Percentiles rank a stretch among this genome's conserved stretches.
These are phyloP conservation scores for Hexamita inflata DNA, from an alignment of 208 protist genomes.

Conservation along the genomic window DNA sequence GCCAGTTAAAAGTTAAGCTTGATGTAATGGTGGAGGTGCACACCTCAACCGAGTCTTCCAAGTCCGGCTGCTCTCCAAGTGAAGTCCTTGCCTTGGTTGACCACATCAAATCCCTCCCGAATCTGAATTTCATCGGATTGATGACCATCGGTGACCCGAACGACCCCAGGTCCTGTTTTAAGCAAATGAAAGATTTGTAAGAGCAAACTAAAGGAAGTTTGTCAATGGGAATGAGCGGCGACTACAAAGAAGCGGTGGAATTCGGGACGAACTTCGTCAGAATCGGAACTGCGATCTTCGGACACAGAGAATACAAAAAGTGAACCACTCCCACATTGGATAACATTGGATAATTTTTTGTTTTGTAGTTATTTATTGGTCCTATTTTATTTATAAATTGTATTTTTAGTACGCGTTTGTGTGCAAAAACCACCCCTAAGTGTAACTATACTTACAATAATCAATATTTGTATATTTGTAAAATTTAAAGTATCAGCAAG, in stretches of 20 bases:
- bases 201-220: slow-evolving; percentile 56
- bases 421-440: too few species aligned
- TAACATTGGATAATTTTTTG: too few species aligned
- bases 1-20: slow-evolving; percentile 44
- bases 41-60: slow-evolving; percentile 67
- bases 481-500: too few species aligned
- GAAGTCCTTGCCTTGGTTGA: background rate
- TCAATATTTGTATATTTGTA: too few species aligned
- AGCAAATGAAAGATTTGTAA: slow-evolving; percentile 25
- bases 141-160: slow-evolving; percentile 81
- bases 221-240: slow-evolving; percentile 84
- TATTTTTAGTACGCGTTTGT: too few species aligned
- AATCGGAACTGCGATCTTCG: slow-evolving; percentile 78
- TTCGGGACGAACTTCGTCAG: slow-evolving; percentile 74
- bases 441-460: too few species aligned
- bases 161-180: slow-evolving; percentile 37
- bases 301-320: too few species aligned
- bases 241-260: slow-evolving; percentile 73
- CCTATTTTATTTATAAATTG: too few species aligned
- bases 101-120: slow-evolving; percentile 5
- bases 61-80: background rate
- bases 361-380: too few species aligned
- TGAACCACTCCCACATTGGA: too few species aligned
- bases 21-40: slow-evolving; percentile 75
- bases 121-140: slow-evolving; percentile 64